Evolutionary conservation across 2,329 filamentous ascomycete genomes (phyloP).

Genomic region (Parafenestella ontariensis): DNA sequence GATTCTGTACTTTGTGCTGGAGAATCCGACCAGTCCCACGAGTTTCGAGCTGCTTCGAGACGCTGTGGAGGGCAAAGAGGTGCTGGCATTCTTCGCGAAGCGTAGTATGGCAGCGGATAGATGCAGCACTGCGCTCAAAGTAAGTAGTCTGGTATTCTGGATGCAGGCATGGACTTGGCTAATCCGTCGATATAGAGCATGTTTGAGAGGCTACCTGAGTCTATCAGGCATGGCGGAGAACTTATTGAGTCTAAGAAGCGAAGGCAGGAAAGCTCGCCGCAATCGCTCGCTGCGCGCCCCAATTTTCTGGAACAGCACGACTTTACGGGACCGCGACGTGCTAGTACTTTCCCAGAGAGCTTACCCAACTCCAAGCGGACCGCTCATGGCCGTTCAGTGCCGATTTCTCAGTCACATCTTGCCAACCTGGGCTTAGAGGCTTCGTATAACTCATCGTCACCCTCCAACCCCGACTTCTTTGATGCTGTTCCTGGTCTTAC

Average conservation of each 20-base stretch:
- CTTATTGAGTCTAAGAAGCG: slow-evolving; percentile 45
- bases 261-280: slow-evolving; percentile 47
- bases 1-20: slow-evolving; percentile 78
- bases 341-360: slow-evolving; percentile 47
- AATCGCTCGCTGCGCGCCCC: slow-evolving; percentile 34
- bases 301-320: slow-evolving; percentile 34
- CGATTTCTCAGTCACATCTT: slow-evolving; percentile 39
- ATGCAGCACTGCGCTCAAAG: slow-evolving; percentile 78
- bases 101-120: slow-evolving; percentile 89
- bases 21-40: slow-evolving; percentile 77
- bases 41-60: slow-evolving; percentile 84
- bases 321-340: slow-evolving; percentile 34
- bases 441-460: slow-evolving; percentile 34
- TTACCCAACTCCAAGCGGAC: slow-evolving; percentile 39
- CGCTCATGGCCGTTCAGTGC: slow-evolving; percentile 30
- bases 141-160: slow-evolving; percentile 53
- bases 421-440: slow-evolving; percentile 37
- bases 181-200: slow-evolving; percentile 63
- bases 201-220: slow-evolving; percentile 82
- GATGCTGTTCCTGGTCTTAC: slow-evolving; percentile 43
- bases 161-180: slow-evolving; percentile 8
- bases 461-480: slow-evolving; percentile 37
- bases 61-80: slow-evolving; percentile 82
- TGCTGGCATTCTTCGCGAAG: slow-evolving; percentile 78
- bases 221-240: slow-evolving; percentile 60